Evolutionary conservation across 305 asterid species (phyloP).

Genomic region (Fraxinus velutina): DNA sequence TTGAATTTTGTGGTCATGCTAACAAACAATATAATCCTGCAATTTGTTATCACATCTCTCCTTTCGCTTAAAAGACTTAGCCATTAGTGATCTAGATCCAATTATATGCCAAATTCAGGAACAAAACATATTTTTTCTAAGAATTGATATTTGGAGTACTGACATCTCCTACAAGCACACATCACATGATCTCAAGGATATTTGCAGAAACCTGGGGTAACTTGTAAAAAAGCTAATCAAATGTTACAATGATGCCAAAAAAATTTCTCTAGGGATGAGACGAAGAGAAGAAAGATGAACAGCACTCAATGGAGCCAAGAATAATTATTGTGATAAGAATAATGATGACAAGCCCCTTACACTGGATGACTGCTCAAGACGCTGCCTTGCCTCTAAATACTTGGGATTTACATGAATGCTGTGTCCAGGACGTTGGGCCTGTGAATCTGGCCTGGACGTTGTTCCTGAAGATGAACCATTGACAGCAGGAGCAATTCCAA

Average conservation of each 20-base stretch:
- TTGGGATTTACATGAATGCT: slow-evolving; percentile 95
- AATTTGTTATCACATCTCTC: not conserved
- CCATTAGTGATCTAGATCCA: not conserved
- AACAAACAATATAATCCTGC: not conserved
- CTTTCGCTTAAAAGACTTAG: not conserved
- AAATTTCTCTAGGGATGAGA: not conserved
- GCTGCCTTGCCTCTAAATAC: slow-evolving; percentile 88
- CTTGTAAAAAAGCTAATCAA: not conserved
- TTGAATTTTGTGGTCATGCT: not conserved
- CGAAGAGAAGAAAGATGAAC: not conserved
- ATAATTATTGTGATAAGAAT: not conserved
- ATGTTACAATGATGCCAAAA: not conserved
- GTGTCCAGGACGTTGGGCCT: slow-evolving; percentile 68
- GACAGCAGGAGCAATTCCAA: slow-evolving; percentile 59
- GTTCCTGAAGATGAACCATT: slow-evolving; percentile 63
- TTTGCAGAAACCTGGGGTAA: not conserved
- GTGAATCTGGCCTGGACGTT: slow-evolving; percentile 57
- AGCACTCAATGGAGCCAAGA: not conserved
- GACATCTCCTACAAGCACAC: slow-evolving; percentile 4
- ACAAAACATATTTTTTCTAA: not conserved
- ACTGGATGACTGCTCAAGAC: slow-evolving; percentile 55
- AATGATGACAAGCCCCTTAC: slow-evolving; percentile 36
- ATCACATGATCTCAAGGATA: not conserved
- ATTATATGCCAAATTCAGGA: not conserved
- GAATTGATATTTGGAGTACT: not conserved